Evolutionary conservation across 1,284 basidiomycete species (phyloP).

Genomic region (Melampsora occidentalis): DNA sequence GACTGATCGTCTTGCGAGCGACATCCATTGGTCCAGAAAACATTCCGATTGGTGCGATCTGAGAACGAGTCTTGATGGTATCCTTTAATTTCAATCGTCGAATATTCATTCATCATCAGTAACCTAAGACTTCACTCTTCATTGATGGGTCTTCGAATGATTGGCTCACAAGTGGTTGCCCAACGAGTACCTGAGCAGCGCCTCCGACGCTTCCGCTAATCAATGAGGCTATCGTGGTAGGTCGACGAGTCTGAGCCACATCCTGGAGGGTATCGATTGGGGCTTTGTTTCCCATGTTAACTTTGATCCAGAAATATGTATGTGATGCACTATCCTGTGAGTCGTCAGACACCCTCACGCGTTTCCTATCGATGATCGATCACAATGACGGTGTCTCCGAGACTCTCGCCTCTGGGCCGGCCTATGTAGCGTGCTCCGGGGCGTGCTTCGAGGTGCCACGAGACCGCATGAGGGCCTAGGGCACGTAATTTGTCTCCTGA

Average conservation of each 20-base stretch:
- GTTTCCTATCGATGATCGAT: too few relatives aligned
- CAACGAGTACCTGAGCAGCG: constrained; percentile 73
- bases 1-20: constrained; percentile 66
- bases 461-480: too few relatives aligned
- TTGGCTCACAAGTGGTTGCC: constrained; percentile 63
- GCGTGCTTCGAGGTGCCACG: too few relatives aligned
- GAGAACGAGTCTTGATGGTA: constrained; percentile 58
- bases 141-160: background rate
- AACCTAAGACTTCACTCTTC: background rate
- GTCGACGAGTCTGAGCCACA: constrained; percentile 1
- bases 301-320: too few relatives aligned
- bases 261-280: background rate
- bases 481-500: too few relatives aligned
- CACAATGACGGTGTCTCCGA: too few relatives aligned
- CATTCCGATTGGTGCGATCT: constrained; percentile 56
- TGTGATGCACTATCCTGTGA: too few relatives aligned
- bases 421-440: too few relatives aligned
- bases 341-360: too few relatives aligned
- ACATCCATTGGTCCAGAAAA: constrained; percentile 93
- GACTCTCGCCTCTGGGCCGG: too few relatives aligned
- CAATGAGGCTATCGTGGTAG: constrained; percentile 53
- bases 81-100: background rate
- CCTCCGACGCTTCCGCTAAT: constrained; percentile 74
- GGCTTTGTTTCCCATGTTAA: too few relatives aligned
- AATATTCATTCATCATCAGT: background rate